Base-by-base conservation (phyloP, 1,139 yeast genomes). In the Taiozyma sp. region DNA sequence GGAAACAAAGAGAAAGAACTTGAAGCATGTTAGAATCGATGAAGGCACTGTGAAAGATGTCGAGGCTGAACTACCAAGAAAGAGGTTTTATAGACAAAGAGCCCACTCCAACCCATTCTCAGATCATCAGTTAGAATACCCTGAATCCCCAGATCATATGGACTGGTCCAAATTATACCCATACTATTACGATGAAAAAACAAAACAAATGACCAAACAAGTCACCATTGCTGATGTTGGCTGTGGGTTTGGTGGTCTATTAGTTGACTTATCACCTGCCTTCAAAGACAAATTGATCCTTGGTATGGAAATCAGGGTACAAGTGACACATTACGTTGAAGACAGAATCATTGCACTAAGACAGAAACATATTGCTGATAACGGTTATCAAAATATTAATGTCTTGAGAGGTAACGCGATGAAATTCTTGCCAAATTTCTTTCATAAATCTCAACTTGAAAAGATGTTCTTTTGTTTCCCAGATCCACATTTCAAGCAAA, bases 391-490 rank as follows among this genome's bases (percentile, higher is more conserved):
- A 64, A 93, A 93, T 68, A 87, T 93, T 49, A 85, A 91, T 19
- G 98, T 93, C 4, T 73, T 93, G 51, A 79, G 99, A 66, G 98
- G 96, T 28, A 93, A 93, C 67, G 96, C 98, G 43, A 95, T 95
- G 99, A 93, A 93, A 70, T 93, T 93, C 65, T 73, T 92, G 57
- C 98, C 99, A 34, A 93, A 93, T 68, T 93, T 95, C 68, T 93
- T 95, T 72, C 74, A 77, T 51, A 84, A 86, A 68, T 84, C 84
- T 7, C 95, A 88, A 68, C 74, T 93, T 50, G 81, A 85, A 41
- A 93, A 93, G 74, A 88, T 93, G 82, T 93, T 93, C 70, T 93
- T 95, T 73, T 95, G 99, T 70, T 93, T 93, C 79, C 99, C 99
- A 22, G 99, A 93, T 70, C 99, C 99, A 14, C 99, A 95, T 69